Evolutionary conservation across 495 filamentous ascomycete genomes (phyloP).

Genomic region (Penicillium macrosclerotiorum): DNA sequence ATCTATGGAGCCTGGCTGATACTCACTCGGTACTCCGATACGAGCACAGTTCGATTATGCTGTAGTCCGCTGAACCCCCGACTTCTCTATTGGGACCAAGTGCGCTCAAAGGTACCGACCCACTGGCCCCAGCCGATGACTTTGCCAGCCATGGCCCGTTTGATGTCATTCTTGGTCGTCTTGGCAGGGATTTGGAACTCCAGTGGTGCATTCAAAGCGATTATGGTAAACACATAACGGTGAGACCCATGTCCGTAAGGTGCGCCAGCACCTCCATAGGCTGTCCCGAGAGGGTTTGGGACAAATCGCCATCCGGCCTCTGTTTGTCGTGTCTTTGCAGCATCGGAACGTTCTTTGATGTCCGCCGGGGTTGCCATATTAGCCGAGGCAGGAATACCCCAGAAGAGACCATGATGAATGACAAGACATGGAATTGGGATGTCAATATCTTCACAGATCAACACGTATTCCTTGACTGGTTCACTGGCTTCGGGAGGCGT

Average conservation of each 20-base stretch:
- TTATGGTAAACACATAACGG: constrained; percentile 50
- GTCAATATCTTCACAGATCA: constrained; percentile 54
- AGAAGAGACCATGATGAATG: constrained; percentile 47
- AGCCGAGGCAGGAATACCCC: constrained; percentile 36
- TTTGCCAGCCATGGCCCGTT: constrained; percentile 43
- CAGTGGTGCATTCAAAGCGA: constrained; percentile 43
- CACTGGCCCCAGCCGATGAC: constrained; percentile 51
- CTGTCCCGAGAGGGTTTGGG: constrained; percentile 23
- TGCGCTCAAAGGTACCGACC: constrained; percentile 47
- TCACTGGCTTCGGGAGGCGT: constrained; percentile 14
- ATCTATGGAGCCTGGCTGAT: not conserved
- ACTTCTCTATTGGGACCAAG: constrained; percentile 18
- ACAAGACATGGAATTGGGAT: constrained; percentile 42
- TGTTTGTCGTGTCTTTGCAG: constrained; percentile 14
- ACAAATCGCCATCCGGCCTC: constrained; percentile 44
- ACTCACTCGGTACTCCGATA: not conserved
- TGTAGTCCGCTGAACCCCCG: no score
- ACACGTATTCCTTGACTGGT: constrained; percentile 44
- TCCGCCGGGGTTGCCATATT: constrained; percentile 30
- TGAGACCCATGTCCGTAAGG: constrained; percentile 48
- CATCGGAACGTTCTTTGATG: constrained; percentile 25
- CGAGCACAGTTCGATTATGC: not conserved
- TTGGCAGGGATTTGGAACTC: constrained; percentile 27
- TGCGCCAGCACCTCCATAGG: constrained; percentile 42
- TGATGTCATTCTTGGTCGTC: constrained; percentile 42